Conservation (phyloP, 1,284 basidiomycete species). For the Porodaedalea pini region DNA sequence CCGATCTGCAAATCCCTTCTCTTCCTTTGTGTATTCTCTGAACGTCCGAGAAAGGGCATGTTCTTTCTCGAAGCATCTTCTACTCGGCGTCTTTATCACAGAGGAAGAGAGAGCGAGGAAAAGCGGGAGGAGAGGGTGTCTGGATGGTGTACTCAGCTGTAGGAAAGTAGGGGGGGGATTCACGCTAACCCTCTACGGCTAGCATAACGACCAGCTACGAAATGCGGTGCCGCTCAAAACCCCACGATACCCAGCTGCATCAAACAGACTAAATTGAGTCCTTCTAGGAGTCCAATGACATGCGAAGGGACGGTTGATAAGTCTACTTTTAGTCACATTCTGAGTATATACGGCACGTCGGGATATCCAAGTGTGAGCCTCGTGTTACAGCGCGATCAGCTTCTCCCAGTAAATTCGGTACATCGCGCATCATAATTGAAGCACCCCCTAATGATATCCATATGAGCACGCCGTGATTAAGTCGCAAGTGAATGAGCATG, state of each 20-base stretch:
- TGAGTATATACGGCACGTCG: neutral
- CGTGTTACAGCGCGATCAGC: constrained; percentile 1
- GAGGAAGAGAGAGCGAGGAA: neutral
- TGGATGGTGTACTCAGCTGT: neutral
- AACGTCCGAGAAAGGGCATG: constrained; percentile 4
- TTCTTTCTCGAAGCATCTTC: neutral
- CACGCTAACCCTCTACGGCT: neutral
- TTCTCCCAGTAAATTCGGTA: neutral
- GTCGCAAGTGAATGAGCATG: neutral
- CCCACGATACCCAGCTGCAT: neutral
- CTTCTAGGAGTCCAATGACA: neutral
- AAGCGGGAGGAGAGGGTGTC: neutral
- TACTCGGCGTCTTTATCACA: constrained; percentile 2
- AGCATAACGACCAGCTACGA: neutral
- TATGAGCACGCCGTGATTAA: too few relatives aligned
- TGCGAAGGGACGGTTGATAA: neutral
- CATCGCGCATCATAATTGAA: neutral
- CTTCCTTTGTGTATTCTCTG: constrained; percentile 8
- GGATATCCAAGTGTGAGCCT: neutral
- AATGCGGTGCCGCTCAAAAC: neutral
- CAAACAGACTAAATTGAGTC: neutral
- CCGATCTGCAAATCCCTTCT: constrained; percentile 20
- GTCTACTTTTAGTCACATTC: neutral
- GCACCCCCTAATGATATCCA: neutral
- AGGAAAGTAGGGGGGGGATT: neutral